Evolutionary conservation across 257 asterid genomes (phyloP).

Genomic region (Plantago ovata): DNA sequence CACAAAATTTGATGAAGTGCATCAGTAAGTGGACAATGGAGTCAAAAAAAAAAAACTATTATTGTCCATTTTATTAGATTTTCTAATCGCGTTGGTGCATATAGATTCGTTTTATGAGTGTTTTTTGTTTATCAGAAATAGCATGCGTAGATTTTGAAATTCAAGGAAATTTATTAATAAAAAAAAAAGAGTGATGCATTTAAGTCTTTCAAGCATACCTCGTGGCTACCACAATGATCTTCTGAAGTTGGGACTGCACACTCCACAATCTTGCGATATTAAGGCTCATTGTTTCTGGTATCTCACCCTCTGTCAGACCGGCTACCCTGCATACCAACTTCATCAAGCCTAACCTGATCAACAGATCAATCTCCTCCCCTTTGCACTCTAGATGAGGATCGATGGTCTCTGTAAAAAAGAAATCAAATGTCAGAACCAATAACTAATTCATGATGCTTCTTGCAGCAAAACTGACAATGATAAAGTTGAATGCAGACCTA

Average conservation of each 20-base stretch:
- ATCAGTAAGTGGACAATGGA: not conserved
- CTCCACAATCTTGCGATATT: conserved; percentile 42
- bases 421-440: conserved; percentile 2
- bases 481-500: conserved; percentile 24
- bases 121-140: too few species aligned
- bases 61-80: too few species aligned
- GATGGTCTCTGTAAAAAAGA: conserved; percentile 25
- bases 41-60: not conserved
- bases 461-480: not conserved
- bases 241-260: conserved; percentile 54
- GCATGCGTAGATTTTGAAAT: not conserved
- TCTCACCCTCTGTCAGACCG: conserved; percentile 47
- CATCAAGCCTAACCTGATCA: conserved; percentile 55
- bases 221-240: conserved; percentile 55
- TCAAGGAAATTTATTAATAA: not conserved
- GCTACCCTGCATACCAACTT: conserved; percentile 43
- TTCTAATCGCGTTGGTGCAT: not conserved
- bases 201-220: conserved; percentile 29
- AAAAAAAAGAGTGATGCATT: not conserved
- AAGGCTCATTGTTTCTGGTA: conserved; percentile 66
- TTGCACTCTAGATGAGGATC: conserved; percentile 38
- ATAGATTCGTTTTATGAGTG: not conserved
- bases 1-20: not conserved
- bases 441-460: not conserved
- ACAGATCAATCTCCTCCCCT: conserved; percentile 51